Conservation (phyloP, 371 early-diverging fungal species). For the Syncephalis plumigaleata region DNA sequence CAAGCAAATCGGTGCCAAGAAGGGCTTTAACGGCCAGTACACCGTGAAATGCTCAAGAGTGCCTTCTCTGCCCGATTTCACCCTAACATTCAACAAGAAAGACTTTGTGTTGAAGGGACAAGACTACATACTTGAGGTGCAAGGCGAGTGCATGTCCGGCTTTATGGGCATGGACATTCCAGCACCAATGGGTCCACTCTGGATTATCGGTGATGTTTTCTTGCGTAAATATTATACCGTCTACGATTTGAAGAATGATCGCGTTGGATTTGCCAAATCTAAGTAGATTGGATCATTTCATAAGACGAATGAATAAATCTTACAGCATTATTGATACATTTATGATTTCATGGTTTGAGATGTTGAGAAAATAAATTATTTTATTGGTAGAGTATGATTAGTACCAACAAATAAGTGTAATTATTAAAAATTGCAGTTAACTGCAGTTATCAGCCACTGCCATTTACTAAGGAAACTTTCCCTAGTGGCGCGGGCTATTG, state of each 20-base stretch:
- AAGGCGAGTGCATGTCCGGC: conserved; percentile 73
- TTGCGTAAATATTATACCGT: conserved; percentile 80
- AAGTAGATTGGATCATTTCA: no score
- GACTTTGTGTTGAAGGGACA: conserved; percentile 24
- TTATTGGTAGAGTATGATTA: no score
- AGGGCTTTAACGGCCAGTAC: conserved; percentile 80
- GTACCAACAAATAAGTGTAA: no score
- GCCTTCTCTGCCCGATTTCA: conserved; percentile 50
- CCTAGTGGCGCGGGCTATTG: no score
- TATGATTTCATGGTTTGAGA: no score
- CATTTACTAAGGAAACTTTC: no score
- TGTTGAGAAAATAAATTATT: no score
- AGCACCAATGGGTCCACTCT: conserved; percentile 43
- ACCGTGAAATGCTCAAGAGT: conserved; percentile 52
- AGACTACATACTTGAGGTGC: conserved; percentile 71
- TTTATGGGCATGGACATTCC: conserved; percentile 87
- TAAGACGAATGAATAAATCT: no score
- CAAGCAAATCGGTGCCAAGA: conserved; percentile 68
- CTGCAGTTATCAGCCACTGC: no score
- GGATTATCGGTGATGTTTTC: conserved; percentile 83
- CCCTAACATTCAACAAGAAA: conserved; percentile 53
- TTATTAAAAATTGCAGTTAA: no score
- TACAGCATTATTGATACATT: no score
- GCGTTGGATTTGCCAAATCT: conserved; percentile 28
- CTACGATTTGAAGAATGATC: conserved; percentile 72